These are phyloP conservation scores for Paramecium tetraurelia DNA, from an alignment of 73 alveolate species.

Conservation along the genomic window DNA sequence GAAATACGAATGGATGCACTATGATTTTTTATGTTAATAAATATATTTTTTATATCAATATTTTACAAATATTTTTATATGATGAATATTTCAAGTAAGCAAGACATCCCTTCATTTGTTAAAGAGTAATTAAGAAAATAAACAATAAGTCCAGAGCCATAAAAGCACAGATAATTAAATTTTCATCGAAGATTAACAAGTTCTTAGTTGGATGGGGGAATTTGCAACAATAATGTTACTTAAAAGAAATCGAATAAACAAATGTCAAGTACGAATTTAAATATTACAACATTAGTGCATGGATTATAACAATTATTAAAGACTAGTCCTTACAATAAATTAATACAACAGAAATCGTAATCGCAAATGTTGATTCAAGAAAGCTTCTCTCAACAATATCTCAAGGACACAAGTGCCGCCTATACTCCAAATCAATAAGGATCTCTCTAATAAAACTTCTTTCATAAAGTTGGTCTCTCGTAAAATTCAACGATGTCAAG, in stretches of 20 bases:
- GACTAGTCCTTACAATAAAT: slow-evolving; percentile 43
- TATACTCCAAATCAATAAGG: slow-evolving; percentile 19
- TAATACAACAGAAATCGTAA: slow-evolving; percentile 9
- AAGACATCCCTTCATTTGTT: slow-evolving; percentile 34
- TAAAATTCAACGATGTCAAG: slow-evolving; percentile 39
- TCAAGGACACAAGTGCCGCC: neutral
- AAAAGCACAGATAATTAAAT: neutral
- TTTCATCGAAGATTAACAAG: slow-evolving; percentile 30
- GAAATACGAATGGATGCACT: neutral
- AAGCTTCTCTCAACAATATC: slow-evolving; percentile 28
- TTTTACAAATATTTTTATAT: neutral
- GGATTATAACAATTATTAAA: slow-evolving; percentile 7
- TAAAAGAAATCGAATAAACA: neutral
- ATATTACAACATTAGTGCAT: neutral
- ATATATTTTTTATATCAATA: neutral
- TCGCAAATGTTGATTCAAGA: slow-evolving; percentile 2
- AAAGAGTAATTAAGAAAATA: slow-evolving; percentile 4
- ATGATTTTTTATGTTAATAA: neutral
- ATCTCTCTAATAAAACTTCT: slow-evolving; percentile 22
- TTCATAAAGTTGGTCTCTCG: neutral
- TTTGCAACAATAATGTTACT: neutral
- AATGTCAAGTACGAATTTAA: neutral
- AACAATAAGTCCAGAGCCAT: slow-evolving; percentile 37
- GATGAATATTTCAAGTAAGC: neutral
- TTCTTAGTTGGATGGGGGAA: neutral